Evolutionary conservation across 2,329 filamentous ascomycete species (phyloP).

Genomic region (Onygena corvina): DNA sequence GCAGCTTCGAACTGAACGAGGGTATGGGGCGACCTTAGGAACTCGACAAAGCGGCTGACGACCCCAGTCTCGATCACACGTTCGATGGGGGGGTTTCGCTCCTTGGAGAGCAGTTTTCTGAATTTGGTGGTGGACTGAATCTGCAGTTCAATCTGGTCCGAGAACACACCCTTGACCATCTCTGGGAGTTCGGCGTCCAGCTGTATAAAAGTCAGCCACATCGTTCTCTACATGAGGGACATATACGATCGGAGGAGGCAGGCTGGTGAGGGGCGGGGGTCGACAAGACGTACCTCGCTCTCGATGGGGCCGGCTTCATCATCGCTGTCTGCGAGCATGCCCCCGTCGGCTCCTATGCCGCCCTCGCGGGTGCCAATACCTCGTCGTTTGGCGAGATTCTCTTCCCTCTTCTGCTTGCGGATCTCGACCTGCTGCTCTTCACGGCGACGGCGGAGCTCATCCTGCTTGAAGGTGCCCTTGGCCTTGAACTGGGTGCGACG

Average conservation of each 20-base stretch:
- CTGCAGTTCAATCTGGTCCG: conserved; percentile 94
- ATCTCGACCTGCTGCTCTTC: conserved; percentile 99
- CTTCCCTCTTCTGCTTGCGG: conserved; percentile 94
- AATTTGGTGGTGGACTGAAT: conserved; percentile 98
- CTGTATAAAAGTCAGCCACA: conserved; percentile 36
- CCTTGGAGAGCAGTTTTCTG: conserved; percentile 93
- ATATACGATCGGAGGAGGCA: too few relatives aligned
- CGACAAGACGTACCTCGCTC: conserved; percentile 75
- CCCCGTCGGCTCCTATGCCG: conserved; percentile 50
- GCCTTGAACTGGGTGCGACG: conserved; percentile 99
- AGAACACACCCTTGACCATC: conserved; percentile 97
- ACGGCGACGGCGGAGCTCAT: conserved; percentile 93
- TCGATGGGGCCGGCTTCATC: conserved; percentile 93
- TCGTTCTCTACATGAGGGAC: too few relatives aligned
- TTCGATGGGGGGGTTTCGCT: conserved; percentile 97
- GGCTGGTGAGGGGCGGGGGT: background rate
- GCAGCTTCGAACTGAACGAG: conserved; percentile 98
- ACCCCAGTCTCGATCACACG: conserved; percentile 99
- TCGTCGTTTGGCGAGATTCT: conserved; percentile 96
- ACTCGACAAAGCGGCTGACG: conserved; percentile 93
- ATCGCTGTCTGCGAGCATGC: conserved; percentile 87
- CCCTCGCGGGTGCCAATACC: conserved; percentile 74
- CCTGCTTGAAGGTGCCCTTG: conserved; percentile 97
- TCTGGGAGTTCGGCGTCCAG: conserved; percentile 94
- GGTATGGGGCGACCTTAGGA: conserved; percentile 92